Conservation (phyloP, 768 basidiomycete genomes). For the Podaxis rugospora region DNA sequence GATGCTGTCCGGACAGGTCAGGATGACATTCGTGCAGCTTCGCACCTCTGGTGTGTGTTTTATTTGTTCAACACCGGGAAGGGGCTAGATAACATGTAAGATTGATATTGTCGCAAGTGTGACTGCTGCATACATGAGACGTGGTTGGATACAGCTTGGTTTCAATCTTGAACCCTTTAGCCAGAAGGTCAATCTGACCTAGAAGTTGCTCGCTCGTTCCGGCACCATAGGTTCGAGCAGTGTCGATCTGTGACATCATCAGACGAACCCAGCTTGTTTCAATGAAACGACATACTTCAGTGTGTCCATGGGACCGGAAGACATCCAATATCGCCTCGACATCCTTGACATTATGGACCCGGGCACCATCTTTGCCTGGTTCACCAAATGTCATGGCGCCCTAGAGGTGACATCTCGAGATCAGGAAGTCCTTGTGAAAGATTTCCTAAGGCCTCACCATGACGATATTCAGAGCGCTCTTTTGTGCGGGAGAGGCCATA, state of each 20-base stretch:
- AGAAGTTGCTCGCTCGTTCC: constrained; percentile 55
- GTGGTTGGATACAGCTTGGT: constrained; percentile 51
- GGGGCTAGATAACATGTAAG: background rate
- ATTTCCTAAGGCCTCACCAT: constrained; percentile 30
- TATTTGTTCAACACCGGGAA: constrained; percentile 12
- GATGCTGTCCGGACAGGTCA: constrained; percentile 22
- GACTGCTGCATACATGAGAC: constrained; percentile 11
- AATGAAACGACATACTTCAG: constrained; percentile 28
- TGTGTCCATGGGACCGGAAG: constrained; percentile 53
- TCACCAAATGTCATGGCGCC: constrained; percentile 56
- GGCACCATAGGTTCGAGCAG: constrained; percentile 43
- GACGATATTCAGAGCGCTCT: constrained; percentile 43
- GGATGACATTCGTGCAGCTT: background rate
- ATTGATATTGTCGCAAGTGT: background rate
- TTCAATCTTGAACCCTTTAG: constrained; percentile 48
- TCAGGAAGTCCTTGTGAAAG: background rate
- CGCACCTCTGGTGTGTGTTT: constrained; percentile 28
- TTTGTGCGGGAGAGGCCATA: constrained; percentile 27
- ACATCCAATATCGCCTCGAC: constrained; percentile 50
- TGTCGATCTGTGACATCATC: constrained; percentile 31
- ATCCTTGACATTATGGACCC: constrained; percentile 44
- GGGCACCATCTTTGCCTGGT: constrained; percentile 40
- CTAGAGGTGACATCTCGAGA: constrained; percentile 19
- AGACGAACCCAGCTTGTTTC: constrained; percentile 11
- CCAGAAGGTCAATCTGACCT: constrained; percentile 46